A percentile compares a stretch with the other conserved stretches of the same genome.
phyloP scores from a whole-genome alignment of 2,329 filamentous ascomycete species.

The Claviceps citrina region DNA sequence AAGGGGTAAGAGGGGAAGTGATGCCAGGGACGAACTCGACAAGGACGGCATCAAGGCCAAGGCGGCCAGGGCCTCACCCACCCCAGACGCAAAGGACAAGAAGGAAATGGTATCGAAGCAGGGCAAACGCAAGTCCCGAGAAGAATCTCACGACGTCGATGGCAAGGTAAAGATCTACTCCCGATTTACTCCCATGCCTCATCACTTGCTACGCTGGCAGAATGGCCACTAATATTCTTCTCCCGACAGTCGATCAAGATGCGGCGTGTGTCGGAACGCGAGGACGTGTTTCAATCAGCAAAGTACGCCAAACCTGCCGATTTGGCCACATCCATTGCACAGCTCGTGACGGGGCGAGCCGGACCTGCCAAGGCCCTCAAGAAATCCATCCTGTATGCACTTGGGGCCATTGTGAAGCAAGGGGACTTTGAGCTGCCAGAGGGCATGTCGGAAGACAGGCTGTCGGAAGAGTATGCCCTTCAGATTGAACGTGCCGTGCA shows the following conservation, averaged over 20 bases:
- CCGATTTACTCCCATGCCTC: neutral
- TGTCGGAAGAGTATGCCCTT: constrained; percentile 57
- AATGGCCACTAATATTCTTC: neutral
- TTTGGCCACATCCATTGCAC: constrained; percentile 33
- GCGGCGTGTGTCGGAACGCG: constrained; percentile 40
- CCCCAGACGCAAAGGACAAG: constrained; percentile 31
- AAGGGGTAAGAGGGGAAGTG: constrained; percentile 50
- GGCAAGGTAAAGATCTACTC: constrained; percentile 28
- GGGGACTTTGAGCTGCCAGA: constrained; percentile 47
- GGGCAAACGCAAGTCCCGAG: constrained; percentile 42
- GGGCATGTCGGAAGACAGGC: constrained; percentile 44
- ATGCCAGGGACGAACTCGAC: constrained; percentile 45
- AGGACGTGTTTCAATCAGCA: constrained; percentile 19
- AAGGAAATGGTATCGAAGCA: constrained; percentile 28
- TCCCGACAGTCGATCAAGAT: constrained; percentile 24
- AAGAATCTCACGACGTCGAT: constrained; percentile 38
- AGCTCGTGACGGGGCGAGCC: constrained; percentile 48
- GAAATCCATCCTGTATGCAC: constrained; percentile 51
- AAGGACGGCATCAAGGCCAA: constrained; percentile 22
- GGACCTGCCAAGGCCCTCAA: constrained; percentile 54
- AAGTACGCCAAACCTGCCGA: constrained; percentile 36
- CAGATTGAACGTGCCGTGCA: constrained; percentile 62
- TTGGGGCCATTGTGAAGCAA: constrained; percentile 52
- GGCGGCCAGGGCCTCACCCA: constrained; percentile 24
- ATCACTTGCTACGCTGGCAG: neutral